phyloP scores from a whole-genome alignment of 768 basidiomycete genomes.

The Dentipellis fragilis region DNA sequence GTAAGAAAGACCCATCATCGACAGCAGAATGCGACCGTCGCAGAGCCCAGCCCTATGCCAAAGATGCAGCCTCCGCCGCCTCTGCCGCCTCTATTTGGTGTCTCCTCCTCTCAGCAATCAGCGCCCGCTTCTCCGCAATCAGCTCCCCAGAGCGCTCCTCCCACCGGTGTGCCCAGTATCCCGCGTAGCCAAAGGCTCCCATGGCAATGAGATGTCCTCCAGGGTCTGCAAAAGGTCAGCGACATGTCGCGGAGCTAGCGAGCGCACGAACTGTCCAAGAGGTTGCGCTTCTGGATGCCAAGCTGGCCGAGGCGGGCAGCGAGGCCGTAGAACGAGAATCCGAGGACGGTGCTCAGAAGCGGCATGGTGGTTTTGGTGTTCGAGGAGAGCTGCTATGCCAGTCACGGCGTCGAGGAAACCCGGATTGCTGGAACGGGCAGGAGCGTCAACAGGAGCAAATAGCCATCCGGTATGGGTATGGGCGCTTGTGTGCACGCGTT shows the following conservation, averaged over 20 bases:
- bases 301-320: slow-evolving; percentile 80
- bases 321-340: slow-evolving; percentile 77
- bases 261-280: slow-evolving; percentile 63
- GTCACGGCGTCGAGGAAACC: not conserved
- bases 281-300: slow-evolving; percentile 70
- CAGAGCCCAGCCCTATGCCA: too few relatives aligned
- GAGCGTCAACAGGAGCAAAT: not conserved
- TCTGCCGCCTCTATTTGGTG: slow-evolving; percentile 24
- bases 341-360: slow-evolving; percentile 58
- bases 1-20: too few relatives aligned
- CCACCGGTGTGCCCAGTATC: slow-evolving; percentile 68
- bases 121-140: slow-evolving; percentile 50
- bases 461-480: not conserved
- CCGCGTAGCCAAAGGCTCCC: slow-evolving; percentile 58
- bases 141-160: slow-evolving; percentile 53
- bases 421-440: not conserved
- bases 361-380: slow-evolving; percentile 33
- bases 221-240: slow-evolving; percentile 40
- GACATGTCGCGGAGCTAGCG: not conserved
- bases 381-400: not conserved
- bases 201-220: slow-evolving; percentile 62
- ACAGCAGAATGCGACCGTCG: too few relatives aligned
- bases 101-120: slow-evolving; percentile 45
- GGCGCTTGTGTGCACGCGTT: too few relatives aligned
- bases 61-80: slow-evolving; percentile 6